A percentile compares a stretch with the other conserved stretches of the same genome.
These are phyloP conservation scores for Yarrowia galli DNA, from an alignment of 1,139 yeast species.

Conservation along the genomic window DNA sequence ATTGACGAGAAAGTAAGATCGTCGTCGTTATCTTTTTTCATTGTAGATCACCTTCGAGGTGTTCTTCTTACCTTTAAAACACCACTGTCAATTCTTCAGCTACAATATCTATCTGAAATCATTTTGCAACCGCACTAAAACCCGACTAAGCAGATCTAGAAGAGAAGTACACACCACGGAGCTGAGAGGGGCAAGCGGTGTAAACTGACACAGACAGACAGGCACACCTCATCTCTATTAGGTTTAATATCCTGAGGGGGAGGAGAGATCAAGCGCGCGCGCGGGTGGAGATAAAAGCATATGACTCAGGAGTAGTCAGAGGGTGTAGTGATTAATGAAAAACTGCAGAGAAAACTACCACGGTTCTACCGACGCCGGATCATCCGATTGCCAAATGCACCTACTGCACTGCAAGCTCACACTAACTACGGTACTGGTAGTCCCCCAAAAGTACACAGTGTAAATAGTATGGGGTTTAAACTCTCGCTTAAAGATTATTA, in stretches of 20 bases:
- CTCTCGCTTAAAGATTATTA: slow-evolving; percentile 2
- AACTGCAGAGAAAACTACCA: too few species aligned
- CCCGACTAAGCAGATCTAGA: background rate
- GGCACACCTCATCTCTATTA: background rate
- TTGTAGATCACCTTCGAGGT: too few species aligned
- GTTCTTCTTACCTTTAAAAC: too few species aligned
- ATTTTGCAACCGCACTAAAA: background rate
- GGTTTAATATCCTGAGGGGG: background rate
- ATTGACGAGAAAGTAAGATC: background rate
- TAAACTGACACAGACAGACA: too few species aligned
- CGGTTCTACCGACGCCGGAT: too few species aligned
- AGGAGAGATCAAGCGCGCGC: too few species aligned
- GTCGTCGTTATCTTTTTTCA: background rate
- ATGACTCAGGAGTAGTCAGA: too few species aligned
- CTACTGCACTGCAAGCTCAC: too few species aligned
- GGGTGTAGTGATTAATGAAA: too few species aligned
- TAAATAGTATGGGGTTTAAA: background rate
- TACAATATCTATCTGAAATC: too few species aligned
- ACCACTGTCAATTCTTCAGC: too few species aligned
- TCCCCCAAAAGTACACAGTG: background rate
- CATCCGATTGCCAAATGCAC: too few species aligned
- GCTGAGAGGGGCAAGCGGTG: slow-evolving; percentile 10
- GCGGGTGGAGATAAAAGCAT: background rate
- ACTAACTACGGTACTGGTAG: background rate
- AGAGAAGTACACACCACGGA: background rate